Percentiles rank a stretch among this genome's conserved stretches.
These are phyloP conservation scores for Colletotrichum orbiculare DNA, from an alignment of 2,329 filamentous ascomycete species.

Conservation along the genomic window DNA sequence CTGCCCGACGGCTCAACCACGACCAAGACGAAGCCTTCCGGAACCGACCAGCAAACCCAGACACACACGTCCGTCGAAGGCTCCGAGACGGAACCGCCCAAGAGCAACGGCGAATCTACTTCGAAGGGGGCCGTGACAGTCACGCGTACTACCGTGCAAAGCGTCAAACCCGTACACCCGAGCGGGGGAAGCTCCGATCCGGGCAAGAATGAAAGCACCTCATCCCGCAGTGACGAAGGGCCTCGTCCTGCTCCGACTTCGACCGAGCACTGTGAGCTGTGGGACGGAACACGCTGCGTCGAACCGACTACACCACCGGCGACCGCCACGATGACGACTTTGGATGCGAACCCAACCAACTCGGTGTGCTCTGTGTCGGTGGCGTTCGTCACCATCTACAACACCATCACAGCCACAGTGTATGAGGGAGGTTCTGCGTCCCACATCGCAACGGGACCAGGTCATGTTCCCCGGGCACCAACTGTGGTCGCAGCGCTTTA, in stretches of 20 bases:
- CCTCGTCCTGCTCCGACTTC: constrained; percentile 16
- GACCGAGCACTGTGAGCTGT: constrained; percentile 36
- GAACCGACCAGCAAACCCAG: neutral
- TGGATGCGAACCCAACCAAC: constrained; percentile 29
- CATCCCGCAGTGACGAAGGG: neutral
- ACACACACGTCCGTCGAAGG: neutral
- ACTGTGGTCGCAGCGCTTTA: constrained; percentile 5
- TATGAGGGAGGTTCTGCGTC: constrained; percentile 10
- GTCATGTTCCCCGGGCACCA: constrained; percentile 22
- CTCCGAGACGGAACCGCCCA: constrained; percentile 9
- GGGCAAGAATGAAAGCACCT: neutral
- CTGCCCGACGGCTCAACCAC: constrained; percentile 16
- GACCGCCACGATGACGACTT: constrained; percentile 18
- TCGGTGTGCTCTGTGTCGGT: constrained; percentile 44
- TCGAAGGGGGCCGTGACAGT: neutral
- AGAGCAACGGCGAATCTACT: constrained; percentile 14
- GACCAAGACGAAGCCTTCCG: constrained; percentile 20
- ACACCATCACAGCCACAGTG: constrained; percentile 49
- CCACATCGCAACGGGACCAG: neutral
- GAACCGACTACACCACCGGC: constrained; percentile 13
- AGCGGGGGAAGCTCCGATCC: neutral
- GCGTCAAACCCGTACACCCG: neutral
- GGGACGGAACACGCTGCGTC: constrained; percentile 36
- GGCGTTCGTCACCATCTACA: constrained; percentile 48
- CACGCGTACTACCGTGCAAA: neutral